Base-by-base conservation (phyloP, 257 asterid species). In the Primulina tabacum region DNA sequence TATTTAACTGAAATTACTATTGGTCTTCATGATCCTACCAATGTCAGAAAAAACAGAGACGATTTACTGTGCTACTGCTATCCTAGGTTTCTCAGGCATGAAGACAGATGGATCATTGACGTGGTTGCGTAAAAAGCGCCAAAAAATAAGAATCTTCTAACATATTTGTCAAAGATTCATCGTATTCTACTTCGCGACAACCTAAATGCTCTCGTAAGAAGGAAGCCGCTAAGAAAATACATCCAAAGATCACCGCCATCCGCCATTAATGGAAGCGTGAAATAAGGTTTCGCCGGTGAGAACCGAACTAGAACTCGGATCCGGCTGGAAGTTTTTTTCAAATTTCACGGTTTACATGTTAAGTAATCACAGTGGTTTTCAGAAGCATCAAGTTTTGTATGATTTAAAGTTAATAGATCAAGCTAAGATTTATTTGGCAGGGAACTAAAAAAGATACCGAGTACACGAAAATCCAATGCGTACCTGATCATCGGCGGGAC, bases 401-500 rank as follows among this genome's bases (percentile, higher is more conserved):
- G 5, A 9, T 38, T 38, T 35, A 6, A 35, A 6, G 40, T 35
- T 35, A 8, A 38, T 38, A 38, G 3, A 38, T 2, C 2, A 9
- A 38, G 47, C 47, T 38, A 38, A 9, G 14, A 38, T 38, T 9
- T 38, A 38, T 38, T 9, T 38, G 47, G 14, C 47, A 38, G 47
- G 47, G 47, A 38, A 38, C 14, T 12, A 9, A 8, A 9, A 8
- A 38, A 38, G 47, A 38, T 38, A 38, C 14, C 4, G 3, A 38
- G 0, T 35, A 38, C 14, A 38, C 47, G 38, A 34, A 34, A 34
- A 34, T 9, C 38, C 5, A 2, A 50, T 50, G 56, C 65, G 38
- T 34, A 60, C 65, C 65, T 60, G 21, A 9, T 60, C 65, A 34
- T 60, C 65, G 21, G 65, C 38, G 12, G 65, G 40, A 28, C 40